Evolutionary conservation across 768 basidiomycete species (phyloP), one percentile per base, ranked within the genome.

Genomic region (Lactarius evosmus): DNA sequence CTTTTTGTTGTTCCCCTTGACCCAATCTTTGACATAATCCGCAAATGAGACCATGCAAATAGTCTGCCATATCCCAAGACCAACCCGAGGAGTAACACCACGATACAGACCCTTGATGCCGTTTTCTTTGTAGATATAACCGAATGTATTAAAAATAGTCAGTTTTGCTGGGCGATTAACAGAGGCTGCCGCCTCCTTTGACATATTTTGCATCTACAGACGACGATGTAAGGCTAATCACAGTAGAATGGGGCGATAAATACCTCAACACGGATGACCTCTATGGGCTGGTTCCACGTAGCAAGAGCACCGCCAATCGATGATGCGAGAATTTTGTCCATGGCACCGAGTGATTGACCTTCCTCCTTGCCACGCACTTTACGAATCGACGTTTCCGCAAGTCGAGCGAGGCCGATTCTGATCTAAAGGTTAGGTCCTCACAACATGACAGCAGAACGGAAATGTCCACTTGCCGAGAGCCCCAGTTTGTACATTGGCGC

Each of bases 251-350:
- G 16, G n/a, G 38, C 9, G 11, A 34, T n/a, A 68, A 74, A 49
- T 73, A 93, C 94, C 82, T 97, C 95, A 34, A 98, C 94, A 61
- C 96, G 92, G 68, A 98, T 83, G 69, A 98, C 96, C 77, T 98
- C 95, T 65, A 98, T 97, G 44, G 95, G 96, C 74, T 98, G 97
- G 76, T 99, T 99, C 97, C 97, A 99, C 58, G 95, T 97, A 14
- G 93, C 96, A 66, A 98, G 78, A 50, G 97, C 95, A 76, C 97
- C 95, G 72, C 92, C 96, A 60, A 98, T 82, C 1, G 89, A 85
- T 19, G 94, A 95, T 8, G 95, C 82, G 36, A 89, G 61, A 70
- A 98, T 93, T 78, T 95, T 98, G 74, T 99, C 97, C 22, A 84
- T 16, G 7, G 91, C 85, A 63, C 85, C 79, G 50, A 93, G 79